phyloP scores from a whole-genome alignment of 148 eudicot species.

The Persicaria maculosa region DNA sequence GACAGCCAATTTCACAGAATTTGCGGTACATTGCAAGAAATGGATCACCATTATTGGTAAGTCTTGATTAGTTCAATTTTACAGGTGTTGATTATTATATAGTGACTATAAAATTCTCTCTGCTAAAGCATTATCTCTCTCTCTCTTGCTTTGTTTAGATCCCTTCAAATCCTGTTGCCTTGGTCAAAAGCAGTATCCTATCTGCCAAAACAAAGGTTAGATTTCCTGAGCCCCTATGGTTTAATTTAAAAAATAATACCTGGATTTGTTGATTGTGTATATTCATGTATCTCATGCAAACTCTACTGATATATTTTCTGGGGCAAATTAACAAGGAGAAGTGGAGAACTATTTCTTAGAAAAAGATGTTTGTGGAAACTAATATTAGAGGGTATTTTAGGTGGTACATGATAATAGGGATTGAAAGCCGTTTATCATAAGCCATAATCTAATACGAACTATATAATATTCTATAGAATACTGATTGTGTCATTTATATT shows the following conservation, averaged over 20 bases:
- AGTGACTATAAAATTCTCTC: not conserved
- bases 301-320: not conserved
- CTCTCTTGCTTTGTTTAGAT: constrained; percentile 37
- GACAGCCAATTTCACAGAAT: constrained; percentile 85
- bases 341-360: not conserved
- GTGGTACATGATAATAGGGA: not conserved
- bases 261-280: not conserved
- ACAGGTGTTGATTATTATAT: not conserved
- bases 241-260: not conserved
- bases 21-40: constrained; percentile 79
- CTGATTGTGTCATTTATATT: not conserved
- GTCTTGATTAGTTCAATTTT: constrained; percentile 5
- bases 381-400: not conserved
- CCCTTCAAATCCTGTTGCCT: constrained; percentile 71
- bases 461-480: not conserved
- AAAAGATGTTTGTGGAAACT: not conserved
- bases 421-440: constrained; percentile 1
- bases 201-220: constrained; percentile 82
- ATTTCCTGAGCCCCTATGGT: constrained; percentile 5
- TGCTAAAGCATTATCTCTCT: not conserved
- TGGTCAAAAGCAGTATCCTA: constrained; percentile 67
- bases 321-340: not conserved
- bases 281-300: no score
- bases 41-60: constrained; percentile 74
- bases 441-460: not conserved